A percentile compares a stretch with the other conserved stretches of the same genome.
Evolutionary conservation across 495 filamentous ascomycete genomes (phyloP).

Genomic region (Venustampulla echinocandica): DNA sequence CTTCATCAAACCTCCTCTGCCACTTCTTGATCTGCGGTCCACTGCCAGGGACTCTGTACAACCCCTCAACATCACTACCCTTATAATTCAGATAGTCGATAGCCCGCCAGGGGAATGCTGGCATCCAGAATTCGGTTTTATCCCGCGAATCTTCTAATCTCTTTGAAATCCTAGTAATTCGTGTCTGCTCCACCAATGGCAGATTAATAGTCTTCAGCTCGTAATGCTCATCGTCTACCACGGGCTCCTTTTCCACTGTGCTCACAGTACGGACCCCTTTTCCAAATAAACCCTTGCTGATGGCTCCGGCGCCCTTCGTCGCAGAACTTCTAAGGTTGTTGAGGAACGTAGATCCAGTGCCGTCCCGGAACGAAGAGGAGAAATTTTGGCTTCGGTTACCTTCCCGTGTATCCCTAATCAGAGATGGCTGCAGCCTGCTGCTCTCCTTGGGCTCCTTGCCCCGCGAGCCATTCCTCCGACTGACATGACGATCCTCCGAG

Average conservation of each 20-base stretch:
- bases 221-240: constrained; percentile 64
- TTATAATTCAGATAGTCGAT: constrained; percentile 92
- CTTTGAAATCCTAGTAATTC: constrained; percentile 79
- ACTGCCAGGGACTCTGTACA: constrained; percentile 82
- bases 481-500: constrained; percentile 51
- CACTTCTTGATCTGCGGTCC: constrained; percentile 76
- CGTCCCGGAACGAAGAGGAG: constrained; percentile 55
- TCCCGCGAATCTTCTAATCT: constrained; percentile 72
- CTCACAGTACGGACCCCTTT: constrained; percentile 66
- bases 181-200: constrained; percentile 73
- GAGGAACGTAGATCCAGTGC: constrained; percentile 50
- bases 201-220: constrained; percentile 68
- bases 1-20: constrained; percentile 77
- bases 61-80: constrained; percentile 80
- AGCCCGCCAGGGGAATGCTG: constrained; percentile 79
- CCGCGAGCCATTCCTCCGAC: constrained; percentile 21
- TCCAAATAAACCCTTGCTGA: constrained; percentile 69
- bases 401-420: constrained; percentile 24
- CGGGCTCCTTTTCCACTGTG: constrained; percentile 53
- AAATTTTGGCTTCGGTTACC: constrained; percentile 20
- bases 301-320: constrained; percentile 65
- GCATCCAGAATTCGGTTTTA: constrained; percentile 98
- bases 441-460: constrained; percentile 30
- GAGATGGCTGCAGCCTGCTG: constrained; percentile 11
- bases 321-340: constrained; percentile 63